These are phyloP conservation scores for Phanerodontia chrysosporium DNA, from an alignment of 768 basidiomycete genomes.

Conservation along the genomic window DNA sequence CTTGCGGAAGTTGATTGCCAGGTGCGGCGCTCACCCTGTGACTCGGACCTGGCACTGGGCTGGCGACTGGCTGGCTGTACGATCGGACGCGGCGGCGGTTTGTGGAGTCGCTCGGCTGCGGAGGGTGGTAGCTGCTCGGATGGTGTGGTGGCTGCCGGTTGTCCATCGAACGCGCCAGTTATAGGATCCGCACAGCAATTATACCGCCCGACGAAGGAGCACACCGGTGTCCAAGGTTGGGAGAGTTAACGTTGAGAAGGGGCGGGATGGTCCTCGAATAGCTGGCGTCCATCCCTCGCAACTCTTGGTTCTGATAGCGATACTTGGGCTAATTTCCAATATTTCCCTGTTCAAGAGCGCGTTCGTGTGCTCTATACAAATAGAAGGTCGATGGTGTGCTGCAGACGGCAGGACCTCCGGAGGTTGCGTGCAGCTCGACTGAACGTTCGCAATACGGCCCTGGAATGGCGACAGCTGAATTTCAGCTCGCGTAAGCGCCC, in stretches of 20 bases:
- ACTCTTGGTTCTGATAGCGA: conserved; percentile 16
- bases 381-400: conserved; percentile 15
- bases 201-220: conserved; percentile 11
- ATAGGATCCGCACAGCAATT: conserved; percentile 5
- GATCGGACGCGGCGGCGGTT: conserved; percentile 6
- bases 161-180: conserved; percentile 10
- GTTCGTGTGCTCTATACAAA: conserved; percentile 6
- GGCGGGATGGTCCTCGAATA: background rate
- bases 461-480: conserved; percentile 12
- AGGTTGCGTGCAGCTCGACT: conserved; percentile 10
- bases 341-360: background rate
- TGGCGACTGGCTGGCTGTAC: conserved; percentile 14
- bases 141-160: conserved; percentile 8
- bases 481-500: background rate
- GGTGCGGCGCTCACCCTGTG: conserved; percentile 6
- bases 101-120: background rate
- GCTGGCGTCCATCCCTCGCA: conserved; percentile 7
- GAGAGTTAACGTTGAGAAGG: background rate
- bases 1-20: background rate
- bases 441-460: conserved; percentile 8
- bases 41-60: conserved; percentile 11
- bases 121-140: conserved; percentile 1
- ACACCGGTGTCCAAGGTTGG: background rate
- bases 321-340: conserved; percentile 13
- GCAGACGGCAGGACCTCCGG: conserved; percentile 1